phyloP scores from a whole-genome alignment of 2,329 filamentous ascomycete genomes.

The Fusarium falciforme region DNA sequence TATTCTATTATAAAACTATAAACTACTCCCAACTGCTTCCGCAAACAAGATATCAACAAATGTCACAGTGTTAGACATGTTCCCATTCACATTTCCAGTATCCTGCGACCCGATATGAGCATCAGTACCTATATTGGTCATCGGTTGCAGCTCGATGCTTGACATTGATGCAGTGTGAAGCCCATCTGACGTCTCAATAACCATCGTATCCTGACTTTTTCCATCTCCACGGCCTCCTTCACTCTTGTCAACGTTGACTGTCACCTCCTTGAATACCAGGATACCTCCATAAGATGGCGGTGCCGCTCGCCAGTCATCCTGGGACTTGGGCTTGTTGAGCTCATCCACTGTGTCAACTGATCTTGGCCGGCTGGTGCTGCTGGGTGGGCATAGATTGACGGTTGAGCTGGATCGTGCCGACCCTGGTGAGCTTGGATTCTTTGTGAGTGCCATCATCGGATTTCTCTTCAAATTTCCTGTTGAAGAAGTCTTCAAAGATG shows the following conservation, averaged over 20 bases:
- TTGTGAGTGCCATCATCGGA: neutral
- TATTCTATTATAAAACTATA: neutral
- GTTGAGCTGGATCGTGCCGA: neutral
- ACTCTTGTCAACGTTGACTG: constrained; percentile 55
- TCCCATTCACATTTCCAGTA: constrained; percentile 6
- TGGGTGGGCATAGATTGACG: neutral
- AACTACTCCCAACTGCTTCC: constrained; percentile 22
- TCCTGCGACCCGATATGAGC: constrained; percentile 16
- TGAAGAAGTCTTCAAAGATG: neutral
- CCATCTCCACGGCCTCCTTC: constrained; percentile 3
- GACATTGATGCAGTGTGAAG: neutral
- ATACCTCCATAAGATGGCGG: constrained; percentile 59
- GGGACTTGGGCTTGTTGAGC: constrained; percentile 22
- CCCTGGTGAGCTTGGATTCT: neutral
- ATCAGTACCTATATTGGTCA: constrained; percentile 6
- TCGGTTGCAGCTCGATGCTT: constrained; percentile 16
- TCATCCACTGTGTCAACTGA: constrained; percentile 23
- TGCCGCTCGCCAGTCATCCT: constrained; percentile 36
- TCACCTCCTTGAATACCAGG: constrained; percentile 70
- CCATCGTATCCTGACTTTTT: neutral
- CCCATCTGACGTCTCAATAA: neutral
- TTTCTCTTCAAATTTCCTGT: neutral
- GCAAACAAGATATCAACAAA: constrained; percentile 32
- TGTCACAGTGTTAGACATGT: constrained; percentile 10
- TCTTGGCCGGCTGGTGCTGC: constrained; percentile 2